These are phyloP conservation scores for Blastocystis sp. DNA, from an alignment of 352 stramenopile species.

Conservation along the genomic window DNA sequence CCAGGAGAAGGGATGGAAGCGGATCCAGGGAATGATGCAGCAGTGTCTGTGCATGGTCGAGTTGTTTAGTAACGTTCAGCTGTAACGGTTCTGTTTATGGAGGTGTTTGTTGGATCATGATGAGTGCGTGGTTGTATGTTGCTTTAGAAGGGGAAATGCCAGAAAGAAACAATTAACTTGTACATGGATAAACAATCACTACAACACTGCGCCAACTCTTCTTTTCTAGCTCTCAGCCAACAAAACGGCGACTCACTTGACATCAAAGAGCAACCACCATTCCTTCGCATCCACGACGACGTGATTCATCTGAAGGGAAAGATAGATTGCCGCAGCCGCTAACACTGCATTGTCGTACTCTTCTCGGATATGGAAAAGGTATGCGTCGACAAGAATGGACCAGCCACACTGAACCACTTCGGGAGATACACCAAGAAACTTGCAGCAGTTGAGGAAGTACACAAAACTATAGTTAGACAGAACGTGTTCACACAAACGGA, in stretches of 20 bases:
- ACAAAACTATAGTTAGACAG: not conserved
- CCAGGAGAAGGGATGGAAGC: constrained; percentile 30
- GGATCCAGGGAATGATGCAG: constrained; percentile 50
- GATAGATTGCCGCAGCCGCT: not conserved
- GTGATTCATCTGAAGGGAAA: not conserved
- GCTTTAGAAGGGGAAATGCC: too few species aligned
- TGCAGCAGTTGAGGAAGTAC: constrained; percentile 37
- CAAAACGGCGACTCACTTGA: not conserved
- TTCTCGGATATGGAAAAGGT: constrained; percentile 1
- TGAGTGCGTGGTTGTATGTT: too few species aligned
- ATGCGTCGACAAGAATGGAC: constrained; percentile 21
- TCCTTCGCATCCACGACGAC: not conserved
- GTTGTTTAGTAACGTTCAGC: constrained; percentile 55
- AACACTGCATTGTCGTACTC: not conserved
- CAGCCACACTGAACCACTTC: constrained; percentile 13
- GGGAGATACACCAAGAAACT: not conserved
- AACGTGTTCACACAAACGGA: not conserved
- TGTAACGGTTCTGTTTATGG: constrained; percentile 25
- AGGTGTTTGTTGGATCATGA: constrained; percentile 19
- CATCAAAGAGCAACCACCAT: not conserved
- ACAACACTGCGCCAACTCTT: constrained; percentile 1
- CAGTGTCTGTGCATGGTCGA: constrained; percentile 47
- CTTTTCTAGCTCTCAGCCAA: not conserved
- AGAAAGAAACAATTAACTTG: not conserved
- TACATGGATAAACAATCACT: not conserved